These are phyloP conservation scores for Alternaria solani DNA, from an alignment of 2,329 filamentous ascomycete species.

Conservation along the genomic window DNA sequence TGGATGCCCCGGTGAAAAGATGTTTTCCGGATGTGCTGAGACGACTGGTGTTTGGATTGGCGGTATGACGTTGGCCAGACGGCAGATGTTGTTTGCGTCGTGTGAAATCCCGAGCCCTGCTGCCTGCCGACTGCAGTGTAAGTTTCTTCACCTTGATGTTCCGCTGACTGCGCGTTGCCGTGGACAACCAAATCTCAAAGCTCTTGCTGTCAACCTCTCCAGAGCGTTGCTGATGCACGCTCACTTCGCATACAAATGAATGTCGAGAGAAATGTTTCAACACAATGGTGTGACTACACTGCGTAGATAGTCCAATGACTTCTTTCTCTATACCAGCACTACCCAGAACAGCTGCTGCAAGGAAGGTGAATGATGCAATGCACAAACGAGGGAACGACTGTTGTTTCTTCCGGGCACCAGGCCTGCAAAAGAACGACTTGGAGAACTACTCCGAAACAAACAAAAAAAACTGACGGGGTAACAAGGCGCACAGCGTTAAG, in stretches of 20 bases:
- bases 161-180: constrained; percentile 26
- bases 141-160: constrained; percentile 16
- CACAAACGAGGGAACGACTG: constrained; percentile 28
- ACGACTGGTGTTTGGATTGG: constrained; percentile 35
- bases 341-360: constrained; percentile 34
- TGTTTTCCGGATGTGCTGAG: constrained; percentile 30
- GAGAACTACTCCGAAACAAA: constrained; percentile 13
- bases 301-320: constrained; percentile 28
- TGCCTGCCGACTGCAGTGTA: constrained; percentile 14
- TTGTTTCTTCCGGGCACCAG: constrained; percentile 30
- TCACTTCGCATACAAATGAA: neutral
- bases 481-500: constrained; percentile 40
- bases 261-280: neutral
- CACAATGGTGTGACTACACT: constrained; percentile 4
- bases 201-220: neutral
- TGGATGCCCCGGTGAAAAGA: constrained; percentile 16
- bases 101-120: constrained; percentile 29
- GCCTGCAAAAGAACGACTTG: constrained; percentile 41
- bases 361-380: constrained; percentile 34
- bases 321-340: constrained; percentile 10
- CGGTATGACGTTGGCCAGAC: constrained; percentile 35
- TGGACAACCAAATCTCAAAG: constrained; percentile 13
- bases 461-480: constrained; percentile 15
- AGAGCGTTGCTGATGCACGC: constrained; percentile 1
- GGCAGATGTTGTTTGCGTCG: constrained; percentile 32